Evolutionary conservation across 192 early-diverging fungal species (phyloP), one percentile per base, ranked within the genome.

Genomic region (Phlyctochytrium bullatum): DNA sequence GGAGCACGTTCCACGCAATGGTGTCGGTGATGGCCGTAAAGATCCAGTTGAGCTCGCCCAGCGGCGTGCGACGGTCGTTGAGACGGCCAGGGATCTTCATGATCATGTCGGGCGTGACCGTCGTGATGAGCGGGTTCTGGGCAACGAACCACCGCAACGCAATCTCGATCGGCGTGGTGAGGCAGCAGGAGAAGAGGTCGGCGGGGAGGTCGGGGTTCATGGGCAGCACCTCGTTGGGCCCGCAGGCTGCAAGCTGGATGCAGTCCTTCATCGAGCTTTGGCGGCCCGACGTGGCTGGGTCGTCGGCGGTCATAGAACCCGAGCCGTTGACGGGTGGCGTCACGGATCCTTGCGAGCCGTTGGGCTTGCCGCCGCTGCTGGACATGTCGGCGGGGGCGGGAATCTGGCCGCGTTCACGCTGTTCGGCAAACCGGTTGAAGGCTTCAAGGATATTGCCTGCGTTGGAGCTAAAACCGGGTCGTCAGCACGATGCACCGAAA

Each of bases 1-100:
- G 88, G 23, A 99, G 74, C 33, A 91, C 90, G 72, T 85, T 93
- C 97, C 97, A 99, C 3, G 97, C 97, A 63, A 99, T 99, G 3
- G 95, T 97, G 74, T 99, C 97, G 0, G 94, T 99, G 52, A 99
- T 92, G 28, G 97, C 90, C 2, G 95, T 97, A 70, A 99, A 97
- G 20, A 99, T 96, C 97, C 97, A 99, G 69, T 97, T 97, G 61
- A 99, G 83, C 79, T 99, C 97, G 51, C 97, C 97, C 16, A 97
- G 80, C 0, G 97, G 93, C 20, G 97, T 95, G 20, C 93, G 85
- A 34, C 97, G 88, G 65, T 97, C 95, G 71, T 90, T 90, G 29
- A 92, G 78, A 30, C 88, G 78, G 32, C 97, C 97, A 1, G 95
- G 95, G 24, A 94, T 80, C 60, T 88, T 84, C 51, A 85, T 79